Evolutionary conservation across 1,284 basidiomycete genomes (phyloP).

Genomic region (Apiotrichum domesticum): DNA sequence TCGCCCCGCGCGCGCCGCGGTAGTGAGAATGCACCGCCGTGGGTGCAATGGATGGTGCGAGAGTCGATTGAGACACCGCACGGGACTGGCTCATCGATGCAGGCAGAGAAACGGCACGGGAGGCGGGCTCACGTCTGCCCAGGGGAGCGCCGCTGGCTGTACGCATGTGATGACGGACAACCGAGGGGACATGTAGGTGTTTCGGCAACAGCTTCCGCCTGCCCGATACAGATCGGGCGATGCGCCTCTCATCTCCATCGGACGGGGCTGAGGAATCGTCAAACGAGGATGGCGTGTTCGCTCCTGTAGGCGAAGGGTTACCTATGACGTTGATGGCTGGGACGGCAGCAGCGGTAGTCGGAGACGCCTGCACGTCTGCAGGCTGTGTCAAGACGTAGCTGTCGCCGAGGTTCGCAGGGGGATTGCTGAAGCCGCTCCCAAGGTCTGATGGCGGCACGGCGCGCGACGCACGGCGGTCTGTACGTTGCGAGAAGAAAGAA

Average conservation of each 20-base stretch:
- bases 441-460: not conserved
- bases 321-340: not conserved
- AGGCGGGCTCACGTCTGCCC: too few relatives aligned
- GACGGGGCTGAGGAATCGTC: conserved; percentile 6
- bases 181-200: conserved; percentile 40
- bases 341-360: conserved; percentile 7
- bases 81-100: conserved; percentile 12
- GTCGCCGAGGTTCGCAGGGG: conserved; percentile 21
- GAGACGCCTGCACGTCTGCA: conserved; percentile 3
- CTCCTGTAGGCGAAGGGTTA: not conserved
- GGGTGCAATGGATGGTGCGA: conserved; percentile 49
- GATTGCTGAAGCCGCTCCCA: not conserved
- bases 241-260: conserved; percentile 1
- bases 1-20: conserved; percentile 10
- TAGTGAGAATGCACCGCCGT: conserved; percentile 79
- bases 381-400: conserved; percentile 10
- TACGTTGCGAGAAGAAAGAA: conserved; percentile 57
- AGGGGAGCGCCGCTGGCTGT: not conserved
- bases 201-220: conserved; percentile 28
- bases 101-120: not conserved
- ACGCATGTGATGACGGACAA: conserved; percentile 1
- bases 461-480: not conserved
- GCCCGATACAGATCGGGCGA: not conserved
- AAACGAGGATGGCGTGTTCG: not conserved
- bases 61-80: conserved; percentile 21